phyloP scores from a whole-genome alignment of 805 yeast species.

The Babjeviella inositovora region DNA sequence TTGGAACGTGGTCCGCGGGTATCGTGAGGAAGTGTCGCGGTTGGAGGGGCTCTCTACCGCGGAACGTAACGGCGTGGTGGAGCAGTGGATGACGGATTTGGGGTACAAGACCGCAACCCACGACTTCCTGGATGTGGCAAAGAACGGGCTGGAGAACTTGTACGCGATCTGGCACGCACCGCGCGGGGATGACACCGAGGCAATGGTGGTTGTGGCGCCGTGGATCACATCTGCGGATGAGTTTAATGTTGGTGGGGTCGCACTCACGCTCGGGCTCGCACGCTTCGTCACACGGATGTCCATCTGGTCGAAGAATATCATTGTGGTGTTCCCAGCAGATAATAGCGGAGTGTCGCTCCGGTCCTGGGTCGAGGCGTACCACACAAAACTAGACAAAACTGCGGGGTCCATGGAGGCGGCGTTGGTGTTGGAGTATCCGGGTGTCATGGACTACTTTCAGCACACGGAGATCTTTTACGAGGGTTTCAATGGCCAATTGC shows the following conservation, averaged over 20 bases:
- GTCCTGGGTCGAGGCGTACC: constrained; percentile 91
- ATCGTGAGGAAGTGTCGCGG: constrained; percentile 38
- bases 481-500: constrained; percentile 91
- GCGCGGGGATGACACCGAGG: constrained; percentile 91
- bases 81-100: constrained; percentile 46
- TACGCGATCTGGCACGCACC: constrained; percentile 88
- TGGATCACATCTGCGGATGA: constrained; percentile 58
- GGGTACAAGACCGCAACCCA: constrained; percentile 53
- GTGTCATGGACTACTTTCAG: constrained; percentile 50
- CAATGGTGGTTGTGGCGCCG: constrained; percentile 82
- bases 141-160: constrained; percentile 19
- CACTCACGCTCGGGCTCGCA: constrained; percentile 57
- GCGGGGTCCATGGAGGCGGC: constrained; percentile 95
- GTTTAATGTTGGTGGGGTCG: constrained; percentile 66
- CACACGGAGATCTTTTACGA: constrained; percentile 63
- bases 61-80: constrained; percentile 27
- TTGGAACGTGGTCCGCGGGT: constrained; percentile 86
- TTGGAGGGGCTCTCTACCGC: constrained; percentile 13
- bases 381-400: constrained; percentile 65
- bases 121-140: constrained; percentile 10
- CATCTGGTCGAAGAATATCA: constrained; percentile 90
- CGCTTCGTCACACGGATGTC: constrained; percentile 76
- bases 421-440: constrained; percentile 64
- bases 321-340: constrained; percentile 69
- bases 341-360: constrained; percentile 45